Base-by-base conservation (phyloP, 768 basidiomycete species). In the Boletus speciosus region DNA sequence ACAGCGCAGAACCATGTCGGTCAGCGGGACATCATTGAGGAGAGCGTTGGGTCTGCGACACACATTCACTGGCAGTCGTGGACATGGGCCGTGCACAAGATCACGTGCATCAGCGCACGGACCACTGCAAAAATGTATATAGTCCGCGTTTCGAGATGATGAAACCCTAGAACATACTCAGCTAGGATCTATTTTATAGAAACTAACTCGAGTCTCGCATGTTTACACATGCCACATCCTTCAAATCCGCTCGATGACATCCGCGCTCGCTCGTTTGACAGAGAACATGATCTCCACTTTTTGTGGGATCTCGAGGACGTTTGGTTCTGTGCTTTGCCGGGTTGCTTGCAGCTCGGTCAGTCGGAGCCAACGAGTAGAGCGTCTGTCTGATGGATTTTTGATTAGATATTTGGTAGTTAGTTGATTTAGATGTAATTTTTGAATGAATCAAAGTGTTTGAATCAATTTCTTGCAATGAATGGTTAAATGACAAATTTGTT, bases 111-210 rank as follows among this genome's bases (percentile, higher is more conserved):
- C 0, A 0, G 57, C 60, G 68, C 70, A 72, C 70, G 70, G 69
- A 62, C 79, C 78, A 74, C 5, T 15, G 0, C 6, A 2, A 40
- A 55, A 62, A 56, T 1, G 4, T 73, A 74, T 74, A 78, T 69
- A 79, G 58, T 44, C 61, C 36, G 42, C 0, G 35, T 1, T 1
- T 36, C 32, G n/a, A 42, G 54, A 49, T 21, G 0, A 12, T 61
- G 61, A 64, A 68, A 74, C 81, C 65, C 74, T 59, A 85, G 83
- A 84, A 83, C 82, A 84, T 84, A 85, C 83, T 84, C 83, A 81
- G 81, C 79, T 81, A 85, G 83, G 83, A 84, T 85, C 83, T 85
- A 81, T 85, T 84, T 67, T 83, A 84, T 82, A 85, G 83, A 81
- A 81, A 82, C 82, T 83, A 81, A 84, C 83, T 72, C 81, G 82